Percentiles rank a stretch among this genome's conserved stretches.
phyloP scores from a whole-genome alignment of 805 yeast genomes.

The Metschnikowia noctiluminum region DNA sequence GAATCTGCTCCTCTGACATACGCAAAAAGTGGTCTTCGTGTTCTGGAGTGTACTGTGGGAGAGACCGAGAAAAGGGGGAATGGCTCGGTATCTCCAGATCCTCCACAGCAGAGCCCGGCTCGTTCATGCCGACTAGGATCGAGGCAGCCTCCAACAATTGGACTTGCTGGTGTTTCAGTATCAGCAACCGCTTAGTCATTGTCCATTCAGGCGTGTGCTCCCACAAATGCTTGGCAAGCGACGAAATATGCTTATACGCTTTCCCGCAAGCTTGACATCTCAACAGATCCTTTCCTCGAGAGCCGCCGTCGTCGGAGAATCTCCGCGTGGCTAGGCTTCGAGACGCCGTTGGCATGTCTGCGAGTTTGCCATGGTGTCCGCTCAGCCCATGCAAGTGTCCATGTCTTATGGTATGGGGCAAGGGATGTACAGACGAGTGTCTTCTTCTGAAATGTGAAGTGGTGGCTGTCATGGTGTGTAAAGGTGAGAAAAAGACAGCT shows the following conservation, averaged over 20 bases:
- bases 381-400: constrained; percentile 9
- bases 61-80: constrained; percentile 26
- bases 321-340: constrained; percentile 41
- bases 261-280: constrained; percentile 91
- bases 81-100: constrained; percentile 6
- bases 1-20: constrained; percentile 37
- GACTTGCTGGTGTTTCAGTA: constrained; percentile 86
- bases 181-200: constrained; percentile 72
- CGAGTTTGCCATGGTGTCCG: constrained; percentile 10
- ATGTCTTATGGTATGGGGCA: constrained; percentile 13
- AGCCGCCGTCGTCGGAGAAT: constrained; percentile 83
- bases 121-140: constrained; percentile 73
- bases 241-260: constrained; percentile 83
- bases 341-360: constrained; percentile 8
- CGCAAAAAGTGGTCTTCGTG: constrained; percentile 38
- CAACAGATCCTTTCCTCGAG: constrained; percentile 77
- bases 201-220: constrained; percentile 96
- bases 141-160: constrained; percentile 77
- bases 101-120: constrained; percentile 19
- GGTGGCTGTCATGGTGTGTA: constrained; percentile 3
- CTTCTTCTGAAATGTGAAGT: constrained; percentile 16
- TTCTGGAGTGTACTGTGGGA: constrained; percentile 8
- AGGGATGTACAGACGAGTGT: constrained; percentile 19
- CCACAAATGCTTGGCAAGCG: constrained; percentile 88
- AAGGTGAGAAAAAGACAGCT: not conserved